phyloP scores from a whole-genome alignment of 495 filamentous ascomycete species.

The Rhypophila decipiens region DNA sequence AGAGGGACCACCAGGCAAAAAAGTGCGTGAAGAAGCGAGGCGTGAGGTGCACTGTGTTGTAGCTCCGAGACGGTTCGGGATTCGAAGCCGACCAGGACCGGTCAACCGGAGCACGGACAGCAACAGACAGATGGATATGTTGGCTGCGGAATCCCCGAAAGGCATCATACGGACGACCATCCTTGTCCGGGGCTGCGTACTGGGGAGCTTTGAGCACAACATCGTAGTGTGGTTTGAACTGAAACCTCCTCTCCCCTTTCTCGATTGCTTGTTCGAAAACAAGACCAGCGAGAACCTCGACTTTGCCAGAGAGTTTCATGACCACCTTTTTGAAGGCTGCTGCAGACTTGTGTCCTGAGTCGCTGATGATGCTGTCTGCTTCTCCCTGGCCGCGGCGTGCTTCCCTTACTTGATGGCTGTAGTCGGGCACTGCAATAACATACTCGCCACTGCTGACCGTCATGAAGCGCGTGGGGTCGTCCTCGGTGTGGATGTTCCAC shows the following conservation, averaged over 20 bases:
- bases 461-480: constrained; percentile 90
- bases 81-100: constrained; percentile 73
- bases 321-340: constrained; percentile 92
- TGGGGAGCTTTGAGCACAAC: constrained; percentile 77
- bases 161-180: constrained; percentile 70
- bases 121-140: constrained; percentile 89
- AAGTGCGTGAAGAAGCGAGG: constrained; percentile 98
- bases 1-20: constrained; percentile 96
- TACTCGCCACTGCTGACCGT: constrained; percentile 91
- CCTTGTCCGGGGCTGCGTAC: constrained; percentile 42
- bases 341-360: constrained; percentile 61
- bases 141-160: constrained; percentile 91
- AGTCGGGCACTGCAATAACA: constrained; percentile 88
- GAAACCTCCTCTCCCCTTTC: constrained; percentile 62
- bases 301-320: constrained; percentile 96
- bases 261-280: constrained; percentile 80
- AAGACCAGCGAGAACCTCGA: constrained; percentile 82
- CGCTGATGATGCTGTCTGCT: constrained; percentile 55
- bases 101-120: constrained; percentile 74
- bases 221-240: constrained; percentile 89
- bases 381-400: constrained; percentile 52
- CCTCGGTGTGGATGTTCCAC: constrained; percentile 73
- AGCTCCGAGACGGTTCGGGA: constrained; percentile 69
- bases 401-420: constrained; percentile 76
- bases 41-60: constrained; percentile 89